phyloP scores from a whole-genome alignment of 2,329 filamentous ascomycete genomes.

The Neopestalotiopsis sp. region DNA sequence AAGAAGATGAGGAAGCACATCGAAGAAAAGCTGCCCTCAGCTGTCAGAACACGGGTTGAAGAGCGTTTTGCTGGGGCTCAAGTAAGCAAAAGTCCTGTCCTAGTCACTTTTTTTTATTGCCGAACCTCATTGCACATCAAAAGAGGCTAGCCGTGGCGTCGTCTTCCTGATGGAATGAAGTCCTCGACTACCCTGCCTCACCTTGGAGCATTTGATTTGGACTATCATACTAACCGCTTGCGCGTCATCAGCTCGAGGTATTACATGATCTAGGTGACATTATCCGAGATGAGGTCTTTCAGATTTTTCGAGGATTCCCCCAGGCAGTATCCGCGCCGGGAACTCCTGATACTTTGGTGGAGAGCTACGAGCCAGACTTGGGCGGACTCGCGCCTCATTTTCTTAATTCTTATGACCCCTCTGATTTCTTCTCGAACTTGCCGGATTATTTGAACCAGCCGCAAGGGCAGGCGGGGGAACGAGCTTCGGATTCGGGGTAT shows the following conservation, averaged over 20 bases:
- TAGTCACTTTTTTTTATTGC: background rate
- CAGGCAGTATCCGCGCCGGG: constrained; percentile 26
- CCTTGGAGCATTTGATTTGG: too few species aligned
- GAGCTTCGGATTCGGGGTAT: too few species aligned
- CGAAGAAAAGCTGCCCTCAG: constrained; percentile 32
- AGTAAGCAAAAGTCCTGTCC: background rate
- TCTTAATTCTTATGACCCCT: constrained; percentile 21
- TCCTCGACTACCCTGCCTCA: too few species aligned
- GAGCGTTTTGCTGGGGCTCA: constrained; percentile 33
- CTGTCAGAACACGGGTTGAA: constrained; percentile 34
- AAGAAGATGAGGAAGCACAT: constrained; percentile 32
- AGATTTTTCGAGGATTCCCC: constrained; percentile 32
- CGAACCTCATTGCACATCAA: background rate
- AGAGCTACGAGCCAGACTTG: constrained; percentile 18
- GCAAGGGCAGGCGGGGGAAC: too few species aligned
- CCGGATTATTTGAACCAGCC: too few species aligned
- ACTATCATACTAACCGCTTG: background rate
- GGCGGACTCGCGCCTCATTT: constrained; percentile 28
- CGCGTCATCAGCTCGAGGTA: constrained; percentile 25
- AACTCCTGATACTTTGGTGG: constrained; percentile 19
- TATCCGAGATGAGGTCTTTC: constrained; percentile 30
- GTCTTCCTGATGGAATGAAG: too few species aligned
- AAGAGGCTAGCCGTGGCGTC: background rate
- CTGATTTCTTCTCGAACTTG: background rate
- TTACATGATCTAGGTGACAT: constrained; percentile 32